phyloP scores from a whole-genome alignment of 257 asterid genomes.

The Cordia subcordata region DNA sequence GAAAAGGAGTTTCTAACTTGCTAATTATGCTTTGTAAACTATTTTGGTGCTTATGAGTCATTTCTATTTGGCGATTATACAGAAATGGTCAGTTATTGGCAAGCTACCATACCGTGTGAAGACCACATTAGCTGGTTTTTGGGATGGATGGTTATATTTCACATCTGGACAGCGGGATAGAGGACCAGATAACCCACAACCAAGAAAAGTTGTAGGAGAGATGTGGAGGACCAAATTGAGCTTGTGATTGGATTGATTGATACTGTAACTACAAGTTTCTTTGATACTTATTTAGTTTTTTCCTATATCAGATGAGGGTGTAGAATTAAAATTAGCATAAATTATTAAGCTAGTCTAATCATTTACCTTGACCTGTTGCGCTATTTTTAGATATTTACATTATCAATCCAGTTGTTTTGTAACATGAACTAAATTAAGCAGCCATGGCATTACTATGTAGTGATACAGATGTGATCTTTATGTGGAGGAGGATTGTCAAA shows the following conservation, averaged over 20 bases:
- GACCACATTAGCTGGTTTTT: constrained; percentile 53
- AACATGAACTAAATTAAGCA: no score
- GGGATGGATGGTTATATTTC: constrained; percentile 70
- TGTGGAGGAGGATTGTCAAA: background rate
- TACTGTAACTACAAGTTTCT: no score
- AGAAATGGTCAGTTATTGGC: constrained; percentile 72
- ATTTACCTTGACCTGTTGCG: no score
- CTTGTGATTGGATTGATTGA: constrained; percentile 11
- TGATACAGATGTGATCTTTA: background rate
- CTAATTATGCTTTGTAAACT: no score
- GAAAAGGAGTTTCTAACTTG: background rate
- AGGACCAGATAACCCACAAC: constrained; percentile 74
- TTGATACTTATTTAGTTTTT: no score
- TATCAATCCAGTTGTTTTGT: no score
- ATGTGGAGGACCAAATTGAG: constrained; percentile 69
- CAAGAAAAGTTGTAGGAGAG: constrained; percentile 58
- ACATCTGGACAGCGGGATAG: constrained; percentile 86
- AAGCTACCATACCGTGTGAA: constrained; percentile 61
- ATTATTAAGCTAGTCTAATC: no score
- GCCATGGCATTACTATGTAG: no score
- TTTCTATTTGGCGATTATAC: constrained; percentile 10
- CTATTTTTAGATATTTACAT: no score
- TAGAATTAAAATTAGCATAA: no score
- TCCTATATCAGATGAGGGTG: no score
- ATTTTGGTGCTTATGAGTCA: background rate